Evolutionary conservation across 169 alveolate species (phyloP).

Genomic region (Eimeria sp.): DNA sequence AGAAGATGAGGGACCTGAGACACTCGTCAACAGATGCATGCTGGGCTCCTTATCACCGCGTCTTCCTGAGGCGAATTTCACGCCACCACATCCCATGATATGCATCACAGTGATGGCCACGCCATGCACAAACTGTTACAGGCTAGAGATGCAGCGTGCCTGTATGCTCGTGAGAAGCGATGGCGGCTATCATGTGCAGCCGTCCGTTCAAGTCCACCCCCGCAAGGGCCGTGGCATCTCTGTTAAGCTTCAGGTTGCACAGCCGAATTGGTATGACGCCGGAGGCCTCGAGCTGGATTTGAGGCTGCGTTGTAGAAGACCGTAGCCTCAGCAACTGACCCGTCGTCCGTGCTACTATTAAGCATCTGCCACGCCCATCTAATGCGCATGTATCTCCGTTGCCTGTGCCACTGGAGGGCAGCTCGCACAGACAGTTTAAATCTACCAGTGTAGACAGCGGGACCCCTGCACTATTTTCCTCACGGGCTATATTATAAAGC

Average conservation of each 20-base stretch:
- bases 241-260: constrained; percentile 32
- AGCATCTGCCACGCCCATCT: constrained; percentile 32
- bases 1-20: neutral
- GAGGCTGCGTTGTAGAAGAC: neutral
- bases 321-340: constrained; percentile 65
- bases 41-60: neutral
- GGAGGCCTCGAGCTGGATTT: constrained; percentile 58
- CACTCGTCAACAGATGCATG: neutral
- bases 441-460: constrained; percentile 1
- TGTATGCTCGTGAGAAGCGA: neutral
- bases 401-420: neutral
- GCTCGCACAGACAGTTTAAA: neutral
- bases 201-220: constrained; percentile 45
- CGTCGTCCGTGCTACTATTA: neutral
- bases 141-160: constrained; percentile 22
- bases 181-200: constrained; percentile 18
- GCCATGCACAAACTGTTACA: too few species aligned
- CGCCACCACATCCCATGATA: neutral
- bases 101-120: neutral
- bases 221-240: constrained; percentile 21
- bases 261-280: constrained; percentile 3
- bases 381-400: constrained; percentile 11
- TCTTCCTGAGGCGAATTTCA: too few species aligned
- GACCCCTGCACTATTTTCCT: neutral
- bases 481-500: neutral